Percentiles rank a stretch among this genome's conserved stretches.
phyloP scores from a whole-genome alignment of 1,284 basidiomycete genomes.

The Ustilago vetiveriae region DNA sequence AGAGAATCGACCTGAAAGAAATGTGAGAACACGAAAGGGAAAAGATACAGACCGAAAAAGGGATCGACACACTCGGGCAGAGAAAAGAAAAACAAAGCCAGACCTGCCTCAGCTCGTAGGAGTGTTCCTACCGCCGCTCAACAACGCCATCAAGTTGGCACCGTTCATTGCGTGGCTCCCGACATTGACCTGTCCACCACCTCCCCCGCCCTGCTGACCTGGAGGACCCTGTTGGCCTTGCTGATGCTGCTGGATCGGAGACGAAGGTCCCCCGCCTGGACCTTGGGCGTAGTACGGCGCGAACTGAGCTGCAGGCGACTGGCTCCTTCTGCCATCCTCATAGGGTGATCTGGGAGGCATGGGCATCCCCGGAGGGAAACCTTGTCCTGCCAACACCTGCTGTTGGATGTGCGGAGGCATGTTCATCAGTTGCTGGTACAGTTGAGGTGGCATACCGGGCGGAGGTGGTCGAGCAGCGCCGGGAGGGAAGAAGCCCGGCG shows the following conservation, averaged over 20 bases:
- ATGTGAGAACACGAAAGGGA: background rate
- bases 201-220: constrained; percentile 6
- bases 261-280: background rate
- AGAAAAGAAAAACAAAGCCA: background rate
- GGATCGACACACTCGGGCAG: background rate
- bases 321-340: constrained; percentile 17
- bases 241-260: background rate
- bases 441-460: constrained; percentile 54
- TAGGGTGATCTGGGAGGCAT: constrained; percentile 28
- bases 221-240: constrained; percentile 1
- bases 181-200: constrained; percentile 22
- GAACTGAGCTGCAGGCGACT: constrained; percentile 20
- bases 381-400: constrained; percentile 43
- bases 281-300: constrained; percentile 28
- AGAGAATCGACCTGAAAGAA: too few relatives aligned
- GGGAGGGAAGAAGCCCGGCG: constrained; percentile 7
- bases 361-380: constrained; percentile 33
- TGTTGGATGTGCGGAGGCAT: constrained; percentile 61
- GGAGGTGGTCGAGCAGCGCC: constrained; percentile 23
- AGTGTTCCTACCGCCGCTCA: constrained; percentile 31
- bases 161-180: constrained; percentile 40
- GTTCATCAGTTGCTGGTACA: constrained; percentile 61
- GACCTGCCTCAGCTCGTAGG: constrained; percentile 5
- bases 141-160: constrained; percentile 50
- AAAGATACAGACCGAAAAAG: background rate